Evolutionary conservation across 768 basidiomycete species (phyloP).

Genomic region (Amanita brunnescens): DNA sequence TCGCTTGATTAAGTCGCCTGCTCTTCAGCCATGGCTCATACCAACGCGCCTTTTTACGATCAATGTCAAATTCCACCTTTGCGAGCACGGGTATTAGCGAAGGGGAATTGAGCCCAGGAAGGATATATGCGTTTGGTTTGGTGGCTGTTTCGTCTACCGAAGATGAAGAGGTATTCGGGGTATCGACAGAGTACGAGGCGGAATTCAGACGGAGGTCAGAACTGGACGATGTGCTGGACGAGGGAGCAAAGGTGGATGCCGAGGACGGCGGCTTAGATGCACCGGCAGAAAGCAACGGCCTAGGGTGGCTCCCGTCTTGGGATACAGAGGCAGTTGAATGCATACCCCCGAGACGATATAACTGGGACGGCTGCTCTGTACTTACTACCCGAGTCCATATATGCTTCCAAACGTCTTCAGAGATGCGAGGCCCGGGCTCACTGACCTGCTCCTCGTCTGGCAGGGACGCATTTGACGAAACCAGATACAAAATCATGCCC

Average conservation of each 20-base stretch:
- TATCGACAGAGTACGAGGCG: slow-evolving; percentile 44
- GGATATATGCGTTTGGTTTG: slow-evolving; percentile 43
- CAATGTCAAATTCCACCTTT: slow-evolving; percentile 94
- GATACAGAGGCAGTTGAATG: too few species aligned
- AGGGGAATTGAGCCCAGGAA: slow-evolving; percentile 56
- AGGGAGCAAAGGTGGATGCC: too few species aligned
- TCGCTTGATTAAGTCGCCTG: slow-evolving; percentile 50
- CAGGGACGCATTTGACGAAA: slow-evolving; percentile 29
- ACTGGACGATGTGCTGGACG: slow-evolving; percentile 43
- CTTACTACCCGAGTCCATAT: slow-evolving; percentile 72
- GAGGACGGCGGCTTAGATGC: slow-evolving; percentile 30
- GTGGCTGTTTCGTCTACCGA: slow-evolving; percentile 23
- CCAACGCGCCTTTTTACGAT: slow-evolving; percentile 71
- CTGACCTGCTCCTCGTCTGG: slow-evolving; percentile 28
- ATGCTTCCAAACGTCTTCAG: slow-evolving; percentile 81
- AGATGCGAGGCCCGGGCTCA: slow-evolving; percentile 72
- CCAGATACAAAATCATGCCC: slow-evolving; percentile 79
- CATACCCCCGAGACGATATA: slow-evolving; percentile 10
- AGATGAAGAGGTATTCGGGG: slow-evolving; percentile 44
- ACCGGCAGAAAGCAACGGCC: slow-evolving; percentile 39
- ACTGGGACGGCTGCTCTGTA: slow-evolving; percentile 38
- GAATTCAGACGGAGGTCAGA: slow-evolving; percentile 39
- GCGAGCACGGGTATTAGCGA: slow-evolving; percentile 79
- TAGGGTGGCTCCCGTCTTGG: slow-evolving; percentile 25
- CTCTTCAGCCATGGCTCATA: slow-evolving; percentile 78